Base-by-base conservation (phyloP, 164 flowering plant species). In the Dillenia suffruticosa region DNA sequence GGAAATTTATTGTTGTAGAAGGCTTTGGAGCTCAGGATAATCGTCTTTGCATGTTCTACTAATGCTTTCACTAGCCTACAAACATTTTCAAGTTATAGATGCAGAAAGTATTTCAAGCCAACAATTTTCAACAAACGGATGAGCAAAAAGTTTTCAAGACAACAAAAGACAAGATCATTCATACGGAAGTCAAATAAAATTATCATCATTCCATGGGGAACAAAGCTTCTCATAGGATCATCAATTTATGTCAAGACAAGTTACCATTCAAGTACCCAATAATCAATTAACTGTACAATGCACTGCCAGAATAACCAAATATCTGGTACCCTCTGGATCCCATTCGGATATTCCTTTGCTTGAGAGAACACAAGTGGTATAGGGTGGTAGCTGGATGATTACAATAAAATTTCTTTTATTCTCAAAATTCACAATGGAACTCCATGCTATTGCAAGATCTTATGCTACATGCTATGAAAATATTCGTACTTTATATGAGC, bases 261-360 rank as follows among this genome's bases (percentile, higher is more conserved):
- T 24, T 24, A 24, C 3, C 26, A 24, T 3, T 24, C 26, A 24
- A 24, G 26, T 24, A 24, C 26, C 26, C 26, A 24, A 24, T 44
- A 89, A 97, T 96, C 91, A 97, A 73, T 94, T 94, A 61, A 89
- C 96, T 17, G 99, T 97, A 44, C 96, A 94, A 74, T 94, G 91
- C 56, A 96, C 96, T 1, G 97, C 77, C 10, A 94, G 92, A 65
- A 94, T 91, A 76, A 91, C 99, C 13, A 94, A 68, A 70, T 91
- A 94, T 58, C 75, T 86, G 69, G 85, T 81, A 44, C 99, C 99
- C 75, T 94, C 99, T 9, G 99, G 97, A 80, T 94, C 99, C 96
- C 93, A 88, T 63, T 91, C 70, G 13, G 86, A 65, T 13, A 96
- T 72, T 10, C 99, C 72, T 84, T 83, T 60, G 89, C 99, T 76